Conservation (phyloP, 2,329 filamentous ascomycete genomes). For the Ophiostoma tasmaniense region DNA sequence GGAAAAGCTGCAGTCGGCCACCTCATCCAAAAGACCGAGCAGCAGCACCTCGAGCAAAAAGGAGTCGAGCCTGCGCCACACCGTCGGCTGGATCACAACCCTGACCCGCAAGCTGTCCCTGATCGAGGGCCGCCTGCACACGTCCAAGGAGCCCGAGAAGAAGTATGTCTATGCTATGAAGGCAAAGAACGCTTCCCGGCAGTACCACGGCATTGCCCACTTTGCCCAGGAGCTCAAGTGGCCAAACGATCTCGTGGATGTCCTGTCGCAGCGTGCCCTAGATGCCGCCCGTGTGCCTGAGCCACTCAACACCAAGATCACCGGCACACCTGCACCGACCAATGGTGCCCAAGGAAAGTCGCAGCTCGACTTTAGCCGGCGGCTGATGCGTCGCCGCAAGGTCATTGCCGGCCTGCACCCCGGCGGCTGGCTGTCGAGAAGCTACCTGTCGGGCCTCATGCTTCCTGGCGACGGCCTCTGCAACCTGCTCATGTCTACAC, state of each 20-base stretch:
- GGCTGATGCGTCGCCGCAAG: conserved; percentile 40
- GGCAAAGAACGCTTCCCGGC: conserved; percentile 48
- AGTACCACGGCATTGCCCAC: conserved; percentile 53
- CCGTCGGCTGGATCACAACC: conserved; percentile 46
- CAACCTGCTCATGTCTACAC: conserved; percentile 57
- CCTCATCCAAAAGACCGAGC: not conserved
- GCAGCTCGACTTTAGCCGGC: conserved; percentile 23
- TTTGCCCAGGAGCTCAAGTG: conserved; percentile 56
- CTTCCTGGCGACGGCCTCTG: conserved; percentile 55
- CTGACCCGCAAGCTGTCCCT: conserved; percentile 48
- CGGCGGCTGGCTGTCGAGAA: conserved; percentile 59
- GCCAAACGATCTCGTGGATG: conserved; percentile 38
- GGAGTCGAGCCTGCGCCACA: conserved; percentile 24
- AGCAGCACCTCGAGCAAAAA: conserved; percentile 7
- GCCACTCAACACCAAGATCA: conserved; percentile 34
- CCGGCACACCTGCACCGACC: conserved; percentile 24
- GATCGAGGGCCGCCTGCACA: conserved; percentile 21
- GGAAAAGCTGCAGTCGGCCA: not conserved
- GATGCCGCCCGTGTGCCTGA: conserved; percentile 3
- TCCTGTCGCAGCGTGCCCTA: conserved; percentile 1
- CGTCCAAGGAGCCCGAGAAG: conserved; percentile 24
- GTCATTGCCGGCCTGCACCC: conserved; percentile 50
- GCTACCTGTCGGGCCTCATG: conserved; percentile 57
- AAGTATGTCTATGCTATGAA: conserved; percentile 40
- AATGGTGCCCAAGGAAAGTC: conserved; percentile 17